phyloP scores from a whole-genome alignment of 2,329 filamentous ascomycete species.

The Alternaria consortialis region DNA sequence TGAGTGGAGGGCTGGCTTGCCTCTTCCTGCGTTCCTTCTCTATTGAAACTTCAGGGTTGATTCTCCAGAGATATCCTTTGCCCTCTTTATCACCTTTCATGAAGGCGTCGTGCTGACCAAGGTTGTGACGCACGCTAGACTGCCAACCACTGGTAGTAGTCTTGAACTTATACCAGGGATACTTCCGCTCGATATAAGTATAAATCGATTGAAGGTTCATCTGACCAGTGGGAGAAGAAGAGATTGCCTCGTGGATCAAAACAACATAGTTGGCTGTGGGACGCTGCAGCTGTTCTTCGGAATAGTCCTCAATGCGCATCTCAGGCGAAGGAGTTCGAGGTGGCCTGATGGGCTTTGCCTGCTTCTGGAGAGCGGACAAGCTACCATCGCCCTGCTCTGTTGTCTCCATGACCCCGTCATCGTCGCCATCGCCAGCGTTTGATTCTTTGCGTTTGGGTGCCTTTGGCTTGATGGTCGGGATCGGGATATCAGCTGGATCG shows the following conservation, averaged over 20 bases:
- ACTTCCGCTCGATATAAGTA: slow-evolving; percentile 68
- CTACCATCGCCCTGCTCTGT: slow-evolving; percentile 50
- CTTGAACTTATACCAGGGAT: slow-evolving; percentile 70
- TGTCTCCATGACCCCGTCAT: slow-evolving; percentile 44
- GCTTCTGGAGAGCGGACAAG: slow-evolving; percentile 53
- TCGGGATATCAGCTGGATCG: slow-evolving; percentile 48
- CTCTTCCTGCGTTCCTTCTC: slow-evolving; percentile 65
- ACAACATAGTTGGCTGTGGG: slow-evolving; percentile 70
- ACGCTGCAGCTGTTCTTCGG: slow-evolving; percentile 77
- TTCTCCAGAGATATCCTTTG: slow-evolving; percentile 71
- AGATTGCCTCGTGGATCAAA: slow-evolving; percentile 69
- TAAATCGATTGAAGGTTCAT: slow-evolving; percentile 74
- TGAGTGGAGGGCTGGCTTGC: slow-evolving; percentile 58
- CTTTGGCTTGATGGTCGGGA: slow-evolving; percentile 47
- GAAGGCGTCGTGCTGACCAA: slow-evolving; percentile 67
- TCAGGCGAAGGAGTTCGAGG: slow-evolving; percentile 69
- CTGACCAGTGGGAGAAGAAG: slow-evolving; percentile 62
- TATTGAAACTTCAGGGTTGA: slow-evolving; percentile 67
- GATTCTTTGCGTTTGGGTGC: slow-evolving; percentile 49
- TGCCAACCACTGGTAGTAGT: slow-evolving; percentile 70
- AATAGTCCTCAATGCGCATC: slow-evolving; percentile 71
- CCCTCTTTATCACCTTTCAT: slow-evolving; percentile 68
- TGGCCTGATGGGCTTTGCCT: slow-evolving; percentile 57
- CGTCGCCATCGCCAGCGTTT: slow-evolving; percentile 49
- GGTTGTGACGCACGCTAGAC: slow-evolving; percentile 72